Conservation (phyloP, 352 stramenopile genomes). For the Labyrinthula sp. region DNA sequence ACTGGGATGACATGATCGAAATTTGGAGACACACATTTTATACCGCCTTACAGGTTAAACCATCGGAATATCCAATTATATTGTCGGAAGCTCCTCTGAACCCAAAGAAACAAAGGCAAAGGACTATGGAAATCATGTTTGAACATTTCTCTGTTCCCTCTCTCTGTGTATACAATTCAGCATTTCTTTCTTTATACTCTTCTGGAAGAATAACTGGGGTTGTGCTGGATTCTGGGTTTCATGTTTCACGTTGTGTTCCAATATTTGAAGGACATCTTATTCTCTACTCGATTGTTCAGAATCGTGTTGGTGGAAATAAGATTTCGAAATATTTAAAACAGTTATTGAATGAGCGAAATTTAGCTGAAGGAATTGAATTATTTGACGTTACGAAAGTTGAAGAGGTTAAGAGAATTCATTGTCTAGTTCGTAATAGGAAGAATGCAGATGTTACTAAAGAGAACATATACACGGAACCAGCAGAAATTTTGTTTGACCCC, state of each 20-base stretch:
- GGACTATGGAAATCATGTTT: slow-evolving; percentile 94
- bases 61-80: slow-evolving; percentile 67
- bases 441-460: slow-evolving; percentile 53
- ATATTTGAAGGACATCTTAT: slow-evolving; percentile 89
- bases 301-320: slow-evolving; percentile 72
- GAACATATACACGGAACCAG: slow-evolving; percentile 52
- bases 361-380: slow-evolving; percentile 77
- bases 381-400: no score
- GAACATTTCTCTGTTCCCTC: slow-evolving; percentile 92
- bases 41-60: slow-evolving; percentile 37
- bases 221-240: slow-evolving; percentile 74
- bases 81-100: slow-evolving; percentile 78
- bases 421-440: slow-evolving; percentile 45
- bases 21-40: slow-evolving; percentile 42
- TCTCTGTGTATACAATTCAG: slow-evolving; percentile 52
- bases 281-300: slow-evolving; percentile 69
- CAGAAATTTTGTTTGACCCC: slow-evolving; percentile 59
- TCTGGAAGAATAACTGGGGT: slow-evolving; percentile 76
- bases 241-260: slow-evolving; percentile 76
- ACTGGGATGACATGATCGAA: slow-evolving; percentile 70
- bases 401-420: slow-evolving; percentile 41
- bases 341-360: slow-evolving; percentile 48
- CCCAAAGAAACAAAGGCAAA: slow-evolving; percentile 57
- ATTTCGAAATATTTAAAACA: slow-evolving; percentile 58
- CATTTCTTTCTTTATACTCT: slow-evolving; percentile 76